A percentile compares a stretch with the other conserved stretches of the same genome.
phyloP scores from a whole-genome alignment of 805 yeast species.

The Komagataella mondaviorum region DNA sequence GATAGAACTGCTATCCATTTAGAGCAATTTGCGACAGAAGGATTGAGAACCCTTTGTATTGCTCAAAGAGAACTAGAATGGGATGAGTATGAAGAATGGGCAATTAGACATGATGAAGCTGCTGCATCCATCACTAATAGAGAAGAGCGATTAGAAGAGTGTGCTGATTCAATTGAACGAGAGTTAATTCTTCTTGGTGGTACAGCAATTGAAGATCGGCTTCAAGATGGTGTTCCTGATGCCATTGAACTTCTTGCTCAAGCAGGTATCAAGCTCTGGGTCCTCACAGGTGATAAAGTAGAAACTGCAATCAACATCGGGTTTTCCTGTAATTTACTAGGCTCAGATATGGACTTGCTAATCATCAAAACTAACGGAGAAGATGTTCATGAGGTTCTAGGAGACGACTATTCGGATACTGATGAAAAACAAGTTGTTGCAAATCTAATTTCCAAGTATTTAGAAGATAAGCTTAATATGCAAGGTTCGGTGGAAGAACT shows the following conservation, averaged over 20 bases:
- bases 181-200: slow-evolving; percentile 62
- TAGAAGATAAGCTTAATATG: slow-evolving; percentile 42
- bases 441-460: slow-evolving; percentile 34
- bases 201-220: slow-evolving; percentile 76
- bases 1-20: slow-evolving; percentile 59
- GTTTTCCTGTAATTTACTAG: slow-evolving; percentile 67
- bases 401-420: slow-evolving; percentile 12
- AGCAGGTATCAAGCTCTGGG: slow-evolving; percentile 82
- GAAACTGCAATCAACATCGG: slow-evolving; percentile 85
- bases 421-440: slow-evolving; percentile 25
- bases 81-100: slow-evolving; percentile 54
- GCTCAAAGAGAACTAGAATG: slow-evolving; percentile 57
- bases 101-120: slow-evolving; percentile 45
- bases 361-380: slow-evolving; percentile 49
- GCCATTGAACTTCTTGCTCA: slow-evolving; percentile 53
- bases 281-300: slow-evolving; percentile 78
- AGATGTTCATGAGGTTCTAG: slow-evolving; percentile 31
- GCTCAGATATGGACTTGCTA: slow-evolving; percentile 63
- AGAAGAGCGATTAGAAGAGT: slow-evolving; percentile 61
- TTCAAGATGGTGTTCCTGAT: slow-evolving; percentile 82
- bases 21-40: slow-evolving; percentile 73
- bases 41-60: slow-evolving; percentile 69
- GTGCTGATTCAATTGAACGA: slow-evolving; percentile 61
- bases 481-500: slow-evolving; percentile 46
- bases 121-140: slow-evolving; percentile 48